Percentiles rank a stretch among this genome's conserved stretches.
Evolutionary conservation across 2,329 filamentous ascomycete genomes (phyloP).

Genomic region (Fusarium palustre): DNA sequence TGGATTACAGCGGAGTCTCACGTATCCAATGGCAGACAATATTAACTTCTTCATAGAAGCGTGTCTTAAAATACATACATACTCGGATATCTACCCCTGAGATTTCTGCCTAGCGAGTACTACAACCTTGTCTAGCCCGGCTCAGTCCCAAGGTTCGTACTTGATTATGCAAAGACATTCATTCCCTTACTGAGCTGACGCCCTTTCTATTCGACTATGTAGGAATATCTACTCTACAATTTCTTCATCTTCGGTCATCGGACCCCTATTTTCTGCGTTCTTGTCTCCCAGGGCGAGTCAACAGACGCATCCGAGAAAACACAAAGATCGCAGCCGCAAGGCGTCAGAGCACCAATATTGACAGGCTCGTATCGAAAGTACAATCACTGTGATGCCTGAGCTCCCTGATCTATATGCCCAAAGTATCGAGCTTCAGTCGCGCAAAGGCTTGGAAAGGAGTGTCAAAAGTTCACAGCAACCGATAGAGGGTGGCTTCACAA

Average conservation of each 20-base stretch:
- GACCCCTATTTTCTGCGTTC: too few species aligned
- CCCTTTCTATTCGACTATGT: too few species aligned
- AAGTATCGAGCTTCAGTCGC: background rate
- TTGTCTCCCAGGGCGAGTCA: background rate
- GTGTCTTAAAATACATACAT: too few species aligned
- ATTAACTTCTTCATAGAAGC: background rate
- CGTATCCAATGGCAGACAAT: accelerated
- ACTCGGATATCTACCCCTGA: too few species aligned
- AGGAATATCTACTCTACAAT: background rate
- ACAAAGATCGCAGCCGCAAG: background rate
- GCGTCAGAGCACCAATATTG: background rate
- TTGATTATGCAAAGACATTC: background rate
- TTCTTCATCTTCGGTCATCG: accelerated
- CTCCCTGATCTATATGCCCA: too few species aligned
- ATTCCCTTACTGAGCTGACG: background rate
- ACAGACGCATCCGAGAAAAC: background rate
- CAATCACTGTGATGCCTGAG: background rate
- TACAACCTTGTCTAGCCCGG: background rate
- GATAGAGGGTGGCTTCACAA: background rate
- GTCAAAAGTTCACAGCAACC: too few species aligned
- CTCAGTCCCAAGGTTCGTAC: background rate
- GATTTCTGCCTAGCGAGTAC: background rate
- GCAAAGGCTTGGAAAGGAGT: too few species aligned
- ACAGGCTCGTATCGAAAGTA: background rate
- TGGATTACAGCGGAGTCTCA: background rate